Base-by-base conservation (phyloP, 306 rosid species). In the Quercus ilex region DNA sequence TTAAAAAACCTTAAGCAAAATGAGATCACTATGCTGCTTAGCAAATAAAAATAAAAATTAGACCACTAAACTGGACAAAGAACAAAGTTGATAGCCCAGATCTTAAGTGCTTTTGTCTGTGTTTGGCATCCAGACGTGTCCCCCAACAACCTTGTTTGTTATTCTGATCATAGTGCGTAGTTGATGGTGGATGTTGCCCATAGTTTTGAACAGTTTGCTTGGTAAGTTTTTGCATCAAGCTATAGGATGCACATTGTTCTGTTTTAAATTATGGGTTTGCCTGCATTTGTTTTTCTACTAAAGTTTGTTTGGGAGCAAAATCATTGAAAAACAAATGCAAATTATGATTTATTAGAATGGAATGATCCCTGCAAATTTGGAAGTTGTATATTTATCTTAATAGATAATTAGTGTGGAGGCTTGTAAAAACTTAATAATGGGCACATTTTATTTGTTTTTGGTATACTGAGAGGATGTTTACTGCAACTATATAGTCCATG, bases 401-500 rank as follows among this genome's bases (percentile, higher is more conserved):
- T 65, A 31, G 49, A 31, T 23, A 17, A 65, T 65, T 65, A 14
- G 19, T 65, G 33, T 31, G 23, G 71, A 65, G 71, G 71, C 23
- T 68, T 3, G 25, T 33, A 35, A 19, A 49, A 38, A n/a, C 12
- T 35, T 21, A 25, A 60, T 12, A 49, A 49, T 49, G 1, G 46
- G 46, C 46, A 41, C 46, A 41, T 41, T 41, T 49, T 49, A 13
- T 63, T 28, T 63, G 35, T 28, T 28, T 63, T 1, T 63, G 41
- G 41, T 15, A 26, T 63, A 19, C 69, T 63, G 14, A 28, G 11
- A 26, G 49, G 35, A 4, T 76, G 58, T 67, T 69, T 51, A 55
- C 41, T 80, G 76, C 43, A 68, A 79, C 67, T 49, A 21, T 68
- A 57, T 51, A 63, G 20, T 69, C 57, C 58, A 14, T 83, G 57